Evolutionary conservation across 2,329 filamentous ascomycete genomes (phyloP).

Genomic region (Fusarium sp.): DNA sequence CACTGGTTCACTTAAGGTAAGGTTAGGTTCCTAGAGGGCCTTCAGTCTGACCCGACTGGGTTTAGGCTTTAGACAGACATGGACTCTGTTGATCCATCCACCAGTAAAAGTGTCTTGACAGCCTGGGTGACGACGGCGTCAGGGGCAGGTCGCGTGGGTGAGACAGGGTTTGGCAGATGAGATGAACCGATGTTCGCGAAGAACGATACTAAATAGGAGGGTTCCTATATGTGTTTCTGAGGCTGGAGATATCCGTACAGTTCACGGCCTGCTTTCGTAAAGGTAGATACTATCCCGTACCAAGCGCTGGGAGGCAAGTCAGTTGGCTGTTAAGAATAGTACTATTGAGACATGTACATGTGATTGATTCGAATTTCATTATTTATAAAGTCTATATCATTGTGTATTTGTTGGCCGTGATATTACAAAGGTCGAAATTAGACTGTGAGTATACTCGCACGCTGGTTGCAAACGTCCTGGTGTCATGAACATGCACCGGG

Average conservation of each 20-base stretch:
- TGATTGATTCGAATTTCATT: background rate
- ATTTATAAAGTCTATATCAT: background rate
- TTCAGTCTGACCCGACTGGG: constrained; percentile 33
- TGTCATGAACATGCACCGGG: too few relatives aligned
- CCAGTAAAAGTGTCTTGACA: constrained; percentile 43
- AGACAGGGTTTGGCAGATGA: constrained; percentile 39
- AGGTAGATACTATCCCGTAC: background rate
- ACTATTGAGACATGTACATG: background rate
- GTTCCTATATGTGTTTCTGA: background rate
- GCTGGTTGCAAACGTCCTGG: too few relatives aligned
- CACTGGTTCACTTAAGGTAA: constrained; percentile 36
- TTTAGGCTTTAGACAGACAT: constrained; percentile 40
- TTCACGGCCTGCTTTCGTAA: background rate
- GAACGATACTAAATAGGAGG: constrained; percentile 3
- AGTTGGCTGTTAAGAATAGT: background rate
- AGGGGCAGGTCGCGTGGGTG: constrained; percentile 46
- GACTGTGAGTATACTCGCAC: too few relatives aligned
- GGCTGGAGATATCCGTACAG: constrained; percentile 10
- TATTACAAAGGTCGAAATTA: too few relatives aligned
- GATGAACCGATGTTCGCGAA: constrained; percentile 25
- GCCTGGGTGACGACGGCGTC: constrained; percentile 40
- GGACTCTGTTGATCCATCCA: constrained; percentile 26
- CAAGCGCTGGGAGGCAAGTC: background rate
- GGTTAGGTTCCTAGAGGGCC: constrained; percentile 16
- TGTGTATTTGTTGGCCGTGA: background rate